These are phyloP conservation scores for Aphanomyces astaci DNA, from an alignment of 352 stramenopile species.

Conservation along the genomic window DNA sequence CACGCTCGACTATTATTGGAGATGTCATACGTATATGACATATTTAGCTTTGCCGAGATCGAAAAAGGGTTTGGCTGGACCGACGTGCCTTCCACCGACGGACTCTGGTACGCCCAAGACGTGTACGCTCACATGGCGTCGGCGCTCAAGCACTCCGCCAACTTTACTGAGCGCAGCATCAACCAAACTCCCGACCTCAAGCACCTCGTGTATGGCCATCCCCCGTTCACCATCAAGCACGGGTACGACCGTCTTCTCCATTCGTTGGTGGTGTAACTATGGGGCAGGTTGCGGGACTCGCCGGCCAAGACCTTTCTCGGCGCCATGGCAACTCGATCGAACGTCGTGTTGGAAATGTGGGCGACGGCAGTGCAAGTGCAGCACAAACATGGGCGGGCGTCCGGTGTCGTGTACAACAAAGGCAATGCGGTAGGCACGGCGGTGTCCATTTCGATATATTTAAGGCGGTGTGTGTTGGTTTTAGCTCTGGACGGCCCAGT, in stretches of 20 bases:
- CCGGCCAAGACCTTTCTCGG: constrained; percentile 48
- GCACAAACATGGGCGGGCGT: constrained; percentile 36
- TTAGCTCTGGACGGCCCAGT: not conserved
- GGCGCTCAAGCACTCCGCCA: constrained; percentile 31
- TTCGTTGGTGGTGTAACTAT: not conserved
- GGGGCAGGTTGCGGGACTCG: constrained; percentile 33
- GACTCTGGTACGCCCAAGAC: constrained; percentile 43
- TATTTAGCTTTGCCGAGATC: constrained; percentile 52
- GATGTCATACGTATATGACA: too few relatives aligned
- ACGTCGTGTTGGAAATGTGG: constrained; percentile 45
- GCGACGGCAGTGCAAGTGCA: constrained; percentile 48
- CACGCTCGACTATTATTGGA: too few relatives aligned
- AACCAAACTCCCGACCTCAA: constrained; percentile 44
- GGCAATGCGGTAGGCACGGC: constrained; percentile 24
- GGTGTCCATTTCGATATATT: not conserved
- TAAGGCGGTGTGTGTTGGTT: not conserved
- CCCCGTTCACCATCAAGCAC: constrained; percentile 48
- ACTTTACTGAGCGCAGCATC: constrained; percentile 40
- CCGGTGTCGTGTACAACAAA: constrained; percentile 44
- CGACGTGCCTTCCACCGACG: constrained; percentile 40
- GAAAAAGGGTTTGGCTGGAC: constrained; percentile 43
- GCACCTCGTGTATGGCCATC: constrained; percentile 44
- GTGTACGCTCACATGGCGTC: constrained; percentile 39
- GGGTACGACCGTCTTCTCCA: constrained; percentile 17
- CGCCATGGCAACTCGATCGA: constrained; percentile 37